A percentile compares a stretch with the other conserved stretches of the same genome.
Evolutionary conservation across 768 basidiomycete genomes (phyloP).

Genomic region (Lactarius psammicola): DNA sequence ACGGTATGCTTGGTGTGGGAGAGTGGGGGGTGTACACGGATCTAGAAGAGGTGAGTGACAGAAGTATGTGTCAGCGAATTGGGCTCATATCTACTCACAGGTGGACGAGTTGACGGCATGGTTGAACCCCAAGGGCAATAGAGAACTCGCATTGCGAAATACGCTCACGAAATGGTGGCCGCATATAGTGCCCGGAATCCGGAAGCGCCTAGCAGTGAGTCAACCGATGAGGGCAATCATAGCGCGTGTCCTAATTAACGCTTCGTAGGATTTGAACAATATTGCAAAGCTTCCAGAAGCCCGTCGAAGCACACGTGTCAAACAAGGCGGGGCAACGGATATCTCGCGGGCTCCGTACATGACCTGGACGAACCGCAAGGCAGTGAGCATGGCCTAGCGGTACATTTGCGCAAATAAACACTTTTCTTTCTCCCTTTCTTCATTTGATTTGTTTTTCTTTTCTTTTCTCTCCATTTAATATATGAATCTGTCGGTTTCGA

Average conservation of each 20-base stretch:
- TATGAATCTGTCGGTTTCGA: not conserved
- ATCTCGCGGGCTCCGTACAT: slow-evolving; percentile 80
- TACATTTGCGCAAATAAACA: slow-evolving; percentile 16
- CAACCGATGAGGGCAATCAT: slow-evolving; percentile 1
- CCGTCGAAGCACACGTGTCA: slow-evolving; percentile 70
- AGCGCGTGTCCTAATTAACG: slow-evolving; percentile 16
- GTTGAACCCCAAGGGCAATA: slow-evolving; percentile 89
- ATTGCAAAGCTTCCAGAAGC: slow-evolving; percentile 74
- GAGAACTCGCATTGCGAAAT: slow-evolving; percentile 80
- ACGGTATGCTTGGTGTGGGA: slow-evolving; percentile 64
- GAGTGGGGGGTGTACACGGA: slow-evolving; percentile 94
- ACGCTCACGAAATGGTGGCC: slow-evolving; percentile 79
- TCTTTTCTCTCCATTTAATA: slow-evolving; percentile 20
- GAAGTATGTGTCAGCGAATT: not conserved
- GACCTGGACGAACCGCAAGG: slow-evolving; percentile 83
- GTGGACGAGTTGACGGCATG: slow-evolving; percentile 80
- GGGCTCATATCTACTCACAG: slow-evolving; percentile 41
- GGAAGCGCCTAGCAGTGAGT: slow-evolving; percentile 72
- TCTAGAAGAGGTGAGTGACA: slow-evolving; percentile 71
- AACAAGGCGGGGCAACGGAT: slow-evolving; percentile 51
- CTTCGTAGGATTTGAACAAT: slow-evolving; percentile 61
- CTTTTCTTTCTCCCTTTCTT: slow-evolving; percentile 1
- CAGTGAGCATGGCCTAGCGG: slow-evolving; percentile 42
- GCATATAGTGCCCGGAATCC: slow-evolving; percentile 76
- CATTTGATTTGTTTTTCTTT: slow-evolving; percentile 10